Conservation (phyloP, 441 rosid species). For the Rhodomyrtus psidioides region DNA sequence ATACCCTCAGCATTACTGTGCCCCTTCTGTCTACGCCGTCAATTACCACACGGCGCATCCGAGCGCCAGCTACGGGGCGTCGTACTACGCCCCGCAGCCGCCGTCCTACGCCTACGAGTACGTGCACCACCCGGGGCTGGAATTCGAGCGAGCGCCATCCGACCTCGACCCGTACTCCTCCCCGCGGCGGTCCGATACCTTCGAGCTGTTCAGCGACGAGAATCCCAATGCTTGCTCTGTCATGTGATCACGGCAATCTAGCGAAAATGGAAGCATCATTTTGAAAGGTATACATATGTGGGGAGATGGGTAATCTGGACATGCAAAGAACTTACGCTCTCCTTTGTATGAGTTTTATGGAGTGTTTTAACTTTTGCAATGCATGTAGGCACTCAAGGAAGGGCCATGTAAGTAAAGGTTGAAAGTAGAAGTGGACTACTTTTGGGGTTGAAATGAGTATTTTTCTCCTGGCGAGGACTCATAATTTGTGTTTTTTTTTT, state of each 20-base stretch:
- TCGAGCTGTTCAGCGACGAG: slow-evolving; percentile 78
- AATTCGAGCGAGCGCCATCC: slow-evolving; percentile 24
- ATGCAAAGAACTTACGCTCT: not conserved
- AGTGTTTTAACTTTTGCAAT: not conserved
- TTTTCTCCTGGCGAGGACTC: not conserved
- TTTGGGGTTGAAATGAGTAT: not conserved
- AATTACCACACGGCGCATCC: slow-evolving; percentile 36
- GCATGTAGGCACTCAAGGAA: not conserved
- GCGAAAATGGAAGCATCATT: not conserved
- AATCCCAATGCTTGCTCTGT: slow-evolving; percentile 83
- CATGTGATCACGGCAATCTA: slow-evolving; percentile 35
- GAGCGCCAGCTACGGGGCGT: slow-evolving; percentile 20
- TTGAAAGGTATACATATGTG: not conserved
- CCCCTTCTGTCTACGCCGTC: slow-evolving; percentile 37
- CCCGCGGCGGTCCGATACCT: slow-evolving; percentile 39
- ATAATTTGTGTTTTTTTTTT: too few relatives aligned
- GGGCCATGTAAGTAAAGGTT: not conserved
- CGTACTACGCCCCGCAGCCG: slow-evolving; percentile 25
- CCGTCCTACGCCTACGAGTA: slow-evolving; percentile 32
- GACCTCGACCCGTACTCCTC: slow-evolving; percentile 32
- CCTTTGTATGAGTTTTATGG: not conserved
- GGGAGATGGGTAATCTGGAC: not conserved
- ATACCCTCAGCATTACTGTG: slow-evolving; percentile 23
- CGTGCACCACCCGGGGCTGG: slow-evolving; percentile 13
- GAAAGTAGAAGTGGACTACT: not conserved